Conservation (phyloP, 352 stramenopile species). For the Phytopythium oedochilum region DNA sequence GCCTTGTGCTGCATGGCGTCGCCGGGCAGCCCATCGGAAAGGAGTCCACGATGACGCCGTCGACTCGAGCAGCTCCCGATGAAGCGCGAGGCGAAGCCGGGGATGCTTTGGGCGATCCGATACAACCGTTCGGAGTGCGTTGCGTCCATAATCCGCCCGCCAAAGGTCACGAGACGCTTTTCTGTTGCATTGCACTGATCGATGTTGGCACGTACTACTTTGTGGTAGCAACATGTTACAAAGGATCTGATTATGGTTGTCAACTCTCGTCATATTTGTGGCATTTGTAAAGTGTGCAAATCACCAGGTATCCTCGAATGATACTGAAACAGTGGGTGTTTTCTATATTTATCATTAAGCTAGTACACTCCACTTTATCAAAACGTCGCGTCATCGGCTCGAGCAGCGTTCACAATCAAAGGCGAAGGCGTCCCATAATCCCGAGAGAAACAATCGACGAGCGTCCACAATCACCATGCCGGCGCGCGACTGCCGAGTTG, state of each 20-base stretch:
- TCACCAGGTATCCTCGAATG: too few species aligned
- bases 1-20: background rate
- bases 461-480: background rate
- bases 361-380: background rate
- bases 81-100: too few species aligned
- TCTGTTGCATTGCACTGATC: too few species aligned
- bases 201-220: background rate
- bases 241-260: background rate
- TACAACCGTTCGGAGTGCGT: background rate
- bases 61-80: too few species aligned
- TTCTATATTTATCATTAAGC: too few species aligned
- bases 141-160: conserved; percentile 2
- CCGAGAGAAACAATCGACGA: background rate
- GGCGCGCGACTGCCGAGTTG: background rate
- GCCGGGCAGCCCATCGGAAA: background rate
- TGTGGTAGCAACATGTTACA: background rate
- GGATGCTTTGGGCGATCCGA: too few species aligned
- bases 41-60: background rate
- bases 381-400: background rate
- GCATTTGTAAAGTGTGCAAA: too few species aligned
- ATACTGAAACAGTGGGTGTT: too few species aligned
- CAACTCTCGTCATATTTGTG: too few species aligned
- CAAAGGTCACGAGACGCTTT: conserved; percentile 1
- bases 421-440: background rate
- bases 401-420: conserved; percentile 1